A percentile compares a stretch with the other conserved stretches of the same genome.
These are phyloP conservation scores for Taphrina flavorubra DNA, from an alignment of 1,139 yeast genomes.

Conservation along the genomic window DNA sequence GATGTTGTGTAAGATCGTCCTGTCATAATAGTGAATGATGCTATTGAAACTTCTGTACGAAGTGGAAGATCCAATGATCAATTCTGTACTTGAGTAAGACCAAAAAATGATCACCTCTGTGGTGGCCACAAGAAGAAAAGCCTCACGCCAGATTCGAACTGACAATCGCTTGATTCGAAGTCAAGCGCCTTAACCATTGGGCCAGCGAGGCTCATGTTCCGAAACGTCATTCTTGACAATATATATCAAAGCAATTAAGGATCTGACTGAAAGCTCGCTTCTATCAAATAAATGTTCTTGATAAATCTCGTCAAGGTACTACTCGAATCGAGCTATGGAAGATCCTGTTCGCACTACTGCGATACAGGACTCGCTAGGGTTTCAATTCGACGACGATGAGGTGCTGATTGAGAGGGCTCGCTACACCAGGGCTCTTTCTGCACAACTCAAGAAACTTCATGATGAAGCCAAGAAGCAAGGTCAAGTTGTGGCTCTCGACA, in stretches of 20 bases:
- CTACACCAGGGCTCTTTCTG: constrained; percentile 9
- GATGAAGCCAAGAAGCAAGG: constrained; percentile 14
- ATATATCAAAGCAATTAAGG: background rate
- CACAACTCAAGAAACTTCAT: constrained; percentile 11
- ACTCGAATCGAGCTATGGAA: background rate
- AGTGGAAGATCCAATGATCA: background rate
- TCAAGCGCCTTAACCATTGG: constrained; percentile 39
- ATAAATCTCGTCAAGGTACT: too few species aligned
- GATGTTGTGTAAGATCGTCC: too few species aligned
- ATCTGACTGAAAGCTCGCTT: too few species aligned
- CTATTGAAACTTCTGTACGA: too few species aligned
- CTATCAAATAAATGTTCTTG: too few species aligned
- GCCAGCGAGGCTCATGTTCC: constrained; percentile 27
- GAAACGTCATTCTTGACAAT: background rate
- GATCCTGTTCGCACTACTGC: background rate
- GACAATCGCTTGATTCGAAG: constrained; percentile 39
- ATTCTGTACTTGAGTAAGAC: background rate
- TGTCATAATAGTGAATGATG: too few species aligned
- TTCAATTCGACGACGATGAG: constrained; percentile 18
- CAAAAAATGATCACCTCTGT: background rate
- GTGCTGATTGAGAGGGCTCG: constrained; percentile 12
- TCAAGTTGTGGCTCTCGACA: constrained; percentile 6
- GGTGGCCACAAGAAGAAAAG: constrained; percentile 17
- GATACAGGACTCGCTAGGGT: constrained; percentile 3
- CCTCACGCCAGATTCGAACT: constrained; percentile 35